phyloP scores from a whole-genome alignment of 352 stramenopile genomes.

The Globisporangium cystogenes region DNA sequence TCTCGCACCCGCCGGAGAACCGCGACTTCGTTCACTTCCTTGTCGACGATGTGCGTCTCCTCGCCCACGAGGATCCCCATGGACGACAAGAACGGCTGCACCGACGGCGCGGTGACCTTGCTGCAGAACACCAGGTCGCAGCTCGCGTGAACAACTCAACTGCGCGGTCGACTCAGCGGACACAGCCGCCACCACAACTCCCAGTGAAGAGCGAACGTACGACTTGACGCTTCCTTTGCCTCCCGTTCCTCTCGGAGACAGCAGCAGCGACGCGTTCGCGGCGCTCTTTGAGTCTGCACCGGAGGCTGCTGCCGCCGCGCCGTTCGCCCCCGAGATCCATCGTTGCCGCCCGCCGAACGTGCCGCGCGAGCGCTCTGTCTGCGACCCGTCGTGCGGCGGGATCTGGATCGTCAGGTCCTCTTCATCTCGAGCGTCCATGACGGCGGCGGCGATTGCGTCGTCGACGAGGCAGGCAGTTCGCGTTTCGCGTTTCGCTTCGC shows the following conservation, averaged over 20 bases:
- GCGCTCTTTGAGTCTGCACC: constrained; percentile 33
- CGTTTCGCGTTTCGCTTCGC: too few species aligned
- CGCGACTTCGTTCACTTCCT: constrained; percentile 71
- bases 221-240: constrained; percentile 37
- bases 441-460: too few species aligned
- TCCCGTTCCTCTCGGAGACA: constrained; percentile 23
- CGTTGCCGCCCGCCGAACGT: constrained; percentile 70
- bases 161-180: too few species aligned
- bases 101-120: constrained; percentile 61
- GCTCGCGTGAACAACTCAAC: too few species aligned
- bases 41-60: constrained; percentile 75
- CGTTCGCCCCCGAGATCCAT: constrained; percentile 42
- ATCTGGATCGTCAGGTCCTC: constrained; percentile 72
- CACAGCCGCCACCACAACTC: too few species aligned
- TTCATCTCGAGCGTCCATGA: constrained; percentile 52
- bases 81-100: constrained; percentile 67
- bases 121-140: constrained; percentile 8
- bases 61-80: constrained; percentile 69
- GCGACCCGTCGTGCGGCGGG: constrained; percentile 53
- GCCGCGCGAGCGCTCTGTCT: constrained; percentile 60
- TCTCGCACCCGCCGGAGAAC: constrained; percentile 54
- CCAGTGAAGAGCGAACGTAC: too few species aligned
- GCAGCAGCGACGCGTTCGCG: too few species aligned
- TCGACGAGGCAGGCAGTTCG: too few species aligned
- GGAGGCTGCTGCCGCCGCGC: constrained; percentile 3